Base-by-base conservation (phyloP, 257 asterid genomes). In the Petunia secreta region DNA sequence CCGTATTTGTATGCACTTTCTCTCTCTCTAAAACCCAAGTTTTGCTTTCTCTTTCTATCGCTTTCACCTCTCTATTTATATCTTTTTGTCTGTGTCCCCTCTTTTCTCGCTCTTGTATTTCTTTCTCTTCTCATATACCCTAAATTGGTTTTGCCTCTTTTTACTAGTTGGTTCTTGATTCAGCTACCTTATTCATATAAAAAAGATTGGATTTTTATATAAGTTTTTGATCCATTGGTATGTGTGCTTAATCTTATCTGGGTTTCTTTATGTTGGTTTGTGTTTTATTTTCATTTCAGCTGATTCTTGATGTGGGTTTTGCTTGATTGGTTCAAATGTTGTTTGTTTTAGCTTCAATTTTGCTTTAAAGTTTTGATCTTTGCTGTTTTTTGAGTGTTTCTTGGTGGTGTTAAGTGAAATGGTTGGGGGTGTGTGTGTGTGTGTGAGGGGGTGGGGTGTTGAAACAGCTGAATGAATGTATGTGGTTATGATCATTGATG, bases 1-100 rank as follows among this genome's bases (percentile, higher is more conserved):
- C 90, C 97, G 87, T 87, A 91, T 88, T 84, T 83, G 88, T 83
- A 77, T 64, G 83, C 83, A 77, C 44, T 76, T 82, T 68, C 74
- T 79, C 58, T 54, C 75, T 38, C 83, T 74, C 85, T 82, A 75
- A 73, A 84, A 64, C 75, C 87, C 25, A 25, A 25, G 25, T 25
- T 25, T 25, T 25, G 25, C 25, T 25, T 25, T 25, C 25, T 25
- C 25, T 63, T 71, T 66, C 80, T 75, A 25, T 86, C 83, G 50
- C 83, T 79, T 79, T 85, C 84, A 81, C 87, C 87, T 82, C 85
- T 87, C 81, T 84, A 86, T 74, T 59, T 80, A 63, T 58, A 80
- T 50, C 62, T 73, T 73, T 63, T 63, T 78, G 68, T 36, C 57
- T 78, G 63, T 82, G 80, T 80, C 78, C 80, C 86, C 85, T 81